phyloP scores from a whole-genome alignment of 345 rosid species.

The Camelina hispida region DNA sequence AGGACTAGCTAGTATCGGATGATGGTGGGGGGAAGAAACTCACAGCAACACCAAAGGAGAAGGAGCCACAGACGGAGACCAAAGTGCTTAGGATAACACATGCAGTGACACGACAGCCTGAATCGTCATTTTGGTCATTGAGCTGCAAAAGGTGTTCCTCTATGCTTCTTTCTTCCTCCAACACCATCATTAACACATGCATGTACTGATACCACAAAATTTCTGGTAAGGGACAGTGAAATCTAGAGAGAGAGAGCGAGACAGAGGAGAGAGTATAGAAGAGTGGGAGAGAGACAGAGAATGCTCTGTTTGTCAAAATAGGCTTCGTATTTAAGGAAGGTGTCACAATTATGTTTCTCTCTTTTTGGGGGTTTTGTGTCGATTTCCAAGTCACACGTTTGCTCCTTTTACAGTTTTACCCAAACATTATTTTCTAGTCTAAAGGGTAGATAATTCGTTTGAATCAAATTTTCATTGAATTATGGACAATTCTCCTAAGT shows the following conservation, averaged over 20 bases:
- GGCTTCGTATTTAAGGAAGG: neutral
- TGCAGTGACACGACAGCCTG: conserved; percentile 33
- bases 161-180: conserved; percentile 30
- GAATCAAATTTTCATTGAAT: too few relatives aligned
- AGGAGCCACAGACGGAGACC: conserved; percentile 39
- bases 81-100: conserved; percentile 40
- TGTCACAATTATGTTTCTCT: too few relatives aligned
- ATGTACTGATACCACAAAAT: neutral
- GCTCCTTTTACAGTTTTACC: too few relatives aligned
- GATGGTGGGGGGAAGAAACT: too few relatives aligned
- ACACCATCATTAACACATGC: conserved; percentile 17
- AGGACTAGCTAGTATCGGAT: neutral
- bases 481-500: too few relatives aligned
- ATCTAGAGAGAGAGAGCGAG: neutral
- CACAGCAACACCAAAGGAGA: conserved; percentile 42
- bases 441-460: too few relatives aligned
- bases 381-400: too few relatives aligned
- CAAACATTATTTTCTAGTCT: too few relatives aligned
- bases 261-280: neutral
- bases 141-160: conserved; percentile 36
- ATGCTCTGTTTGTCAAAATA: neutral
- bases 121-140: conserved; percentile 29
- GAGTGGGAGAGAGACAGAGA: neutral
- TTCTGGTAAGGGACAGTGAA: neutral
- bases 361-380: too few relatives aligned